Conservation (phyloP, 73 alveolate genomes). For the Breviolum minutum region DNA sequence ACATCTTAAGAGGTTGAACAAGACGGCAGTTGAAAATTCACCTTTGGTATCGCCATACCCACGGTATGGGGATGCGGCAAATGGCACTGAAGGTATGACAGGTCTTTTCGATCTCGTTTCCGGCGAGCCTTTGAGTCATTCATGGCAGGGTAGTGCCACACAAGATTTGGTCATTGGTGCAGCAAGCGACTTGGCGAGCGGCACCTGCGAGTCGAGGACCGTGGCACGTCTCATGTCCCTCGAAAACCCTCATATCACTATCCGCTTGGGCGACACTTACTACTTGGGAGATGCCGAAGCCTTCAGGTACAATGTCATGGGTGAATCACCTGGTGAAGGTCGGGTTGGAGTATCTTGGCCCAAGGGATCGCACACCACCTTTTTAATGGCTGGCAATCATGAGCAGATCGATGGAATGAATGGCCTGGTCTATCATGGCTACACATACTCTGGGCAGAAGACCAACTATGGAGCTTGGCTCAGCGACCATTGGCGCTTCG, state of each 20-base stretch:
- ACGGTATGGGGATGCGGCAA: background rate
- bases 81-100: background rate
- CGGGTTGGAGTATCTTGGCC: background rate
- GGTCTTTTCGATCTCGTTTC: background rate
- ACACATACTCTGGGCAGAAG: background rate
- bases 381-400: background rate
- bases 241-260: background rate
- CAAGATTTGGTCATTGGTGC: background rate
- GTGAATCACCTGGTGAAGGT: background rate
- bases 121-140: background rate
- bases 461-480: background rate
- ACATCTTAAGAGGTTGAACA: too few species aligned
- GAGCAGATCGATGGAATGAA: slow-evolving; percentile 22
- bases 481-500: slow-evolving; percentile 6
- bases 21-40: background rate
- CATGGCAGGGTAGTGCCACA: background rate
- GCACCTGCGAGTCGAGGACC: background rate
- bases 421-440: background rate
- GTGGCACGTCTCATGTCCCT: background rate
- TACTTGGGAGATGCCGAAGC: background rate
- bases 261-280: background rate
- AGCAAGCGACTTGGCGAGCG: background rate
- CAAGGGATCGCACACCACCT: background rate
- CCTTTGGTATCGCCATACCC: slow-evolving; percentile 5
- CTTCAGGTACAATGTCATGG: background rate